Evolutionary conservation across 2,329 filamentous ascomycete species (phyloP).

Genomic region (Arthrobotrys musiformis): DNA sequence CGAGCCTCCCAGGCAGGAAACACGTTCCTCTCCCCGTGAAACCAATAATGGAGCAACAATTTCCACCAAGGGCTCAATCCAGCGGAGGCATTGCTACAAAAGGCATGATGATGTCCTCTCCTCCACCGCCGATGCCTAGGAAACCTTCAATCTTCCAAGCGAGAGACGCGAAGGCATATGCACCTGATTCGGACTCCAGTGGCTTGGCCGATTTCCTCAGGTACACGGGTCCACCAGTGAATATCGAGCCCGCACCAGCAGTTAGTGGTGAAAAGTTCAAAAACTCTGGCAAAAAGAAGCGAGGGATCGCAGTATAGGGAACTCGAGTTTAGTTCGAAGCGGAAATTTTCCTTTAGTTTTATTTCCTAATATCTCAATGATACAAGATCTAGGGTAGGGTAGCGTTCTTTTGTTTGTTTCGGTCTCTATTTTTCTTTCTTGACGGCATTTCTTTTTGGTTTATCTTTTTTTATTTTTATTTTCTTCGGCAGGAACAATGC

Average conservation of each 20-base stretch:
- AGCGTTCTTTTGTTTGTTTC: not conserved
- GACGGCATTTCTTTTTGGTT: not conserved
- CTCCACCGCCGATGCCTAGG: slow-evolving; percentile 64
- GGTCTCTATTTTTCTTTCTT: not conserved
- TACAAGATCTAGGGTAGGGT: not conserved
- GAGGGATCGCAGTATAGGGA: slow-evolving; percentile 59
- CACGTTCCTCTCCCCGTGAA: slow-evolving; percentile 60
- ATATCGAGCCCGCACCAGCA: slow-evolving; percentile 51
- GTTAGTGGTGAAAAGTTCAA: slow-evolving; percentile 45
- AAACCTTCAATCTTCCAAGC: slow-evolving; percentile 55
- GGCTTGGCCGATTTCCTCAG: slow-evolving; percentile 79
- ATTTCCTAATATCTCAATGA: not conserved
- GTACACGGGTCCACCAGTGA: slow-evolving; percentile 73
- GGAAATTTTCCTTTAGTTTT: slow-evolving; percentile 54
- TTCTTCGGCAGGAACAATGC: not conserved
- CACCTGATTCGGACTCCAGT: slow-evolving; percentile 66
- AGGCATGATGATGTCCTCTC: slow-evolving; percentile 61
- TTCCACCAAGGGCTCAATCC: slow-evolving; percentile 59
- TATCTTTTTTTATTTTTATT: not conserved
- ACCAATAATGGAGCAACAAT: slow-evolving; percentile 40
- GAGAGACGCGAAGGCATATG: slow-evolving; percentile 58
- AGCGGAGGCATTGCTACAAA: slow-evolving; percentile 59
- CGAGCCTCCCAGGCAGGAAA: slow-evolving; percentile 55
- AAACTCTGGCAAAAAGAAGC: slow-evolving; percentile 59
- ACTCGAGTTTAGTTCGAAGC: slow-evolving; percentile 51